Base-by-base conservation (phyloP, 805 yeast species). In the Monosporozyma servazzii region DNA sequence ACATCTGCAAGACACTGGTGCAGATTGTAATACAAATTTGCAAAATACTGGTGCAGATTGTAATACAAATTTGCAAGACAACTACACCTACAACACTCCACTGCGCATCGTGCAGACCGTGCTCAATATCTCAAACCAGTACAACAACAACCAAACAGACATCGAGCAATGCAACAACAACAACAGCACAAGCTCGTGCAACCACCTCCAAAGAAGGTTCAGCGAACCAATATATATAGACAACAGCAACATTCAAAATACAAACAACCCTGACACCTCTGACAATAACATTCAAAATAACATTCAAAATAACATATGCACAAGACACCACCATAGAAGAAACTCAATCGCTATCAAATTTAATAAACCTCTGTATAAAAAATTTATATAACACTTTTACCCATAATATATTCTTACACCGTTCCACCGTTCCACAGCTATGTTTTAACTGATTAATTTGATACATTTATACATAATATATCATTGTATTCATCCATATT, bases 301-400 rank as follows among this genome's bases (percentile, higher is more conserved):
- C n/a, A n/a, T n/a, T n/a, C 58, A 41, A 21, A 20, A 25, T 10
- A 30, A 45, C 30, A 57, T 60, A 3, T 65, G 69, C 51, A 49
- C 52, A 21, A 60, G 63, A 42, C 69, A 66, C 52, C 71, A 67
- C 49, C 71, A 65, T 47, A 58, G 67, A 53, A 62, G 67, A 52
- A 61, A 61, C 27, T 62, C 66, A 1, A 52, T 56, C 5, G 66
- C 66, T 18, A 53, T 62, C n/a, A 61, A 57, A 48, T 64, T 64
- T 46, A 52, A 58, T 45, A 47, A 46, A 42, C 33, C 43, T 21
- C 23, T 30, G 30, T 44, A 44, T 44, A 44, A 44, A 23, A 44
- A 36, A 21, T 36, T 13, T 45, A n/a, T 36, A 25, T 39, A 37
- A 39, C 20, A 27, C n/a, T n/a, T n/a, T n/a, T n/a, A n/a, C n/a